A percentile compares a stretch with the other conserved stretches of the same genome.
These are phyloP conservation scores for Hymenoscyphus repandus DNA, from an alignment of 2,329 filamentous ascomycete genomes.

Conservation along the genomic window DNA sequence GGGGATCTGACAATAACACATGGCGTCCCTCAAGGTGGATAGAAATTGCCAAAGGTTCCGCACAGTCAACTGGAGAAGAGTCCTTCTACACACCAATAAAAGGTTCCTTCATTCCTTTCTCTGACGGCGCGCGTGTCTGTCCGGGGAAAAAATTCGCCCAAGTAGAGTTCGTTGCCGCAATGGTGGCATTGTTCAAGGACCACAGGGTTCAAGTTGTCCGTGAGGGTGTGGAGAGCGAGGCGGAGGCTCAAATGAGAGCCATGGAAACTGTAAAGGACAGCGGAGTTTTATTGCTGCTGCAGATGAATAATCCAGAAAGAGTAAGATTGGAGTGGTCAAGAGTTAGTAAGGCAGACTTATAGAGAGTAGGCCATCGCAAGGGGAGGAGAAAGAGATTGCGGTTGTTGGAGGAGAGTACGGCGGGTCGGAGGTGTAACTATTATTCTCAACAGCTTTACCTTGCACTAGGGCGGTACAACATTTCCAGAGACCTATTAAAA, in stretches of 20 bases:
- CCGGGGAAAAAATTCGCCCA: constrained; percentile 29
- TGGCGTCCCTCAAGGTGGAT: not conserved
- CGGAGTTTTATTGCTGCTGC: not conserved
- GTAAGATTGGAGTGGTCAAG: not conserved
- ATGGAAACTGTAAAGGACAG: not conserved
- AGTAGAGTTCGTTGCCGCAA: constrained; percentile 27
- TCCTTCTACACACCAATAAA: not conserved
- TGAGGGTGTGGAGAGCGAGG: not conserved
- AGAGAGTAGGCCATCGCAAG: too few species aligned
- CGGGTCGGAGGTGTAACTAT: too few species aligned
- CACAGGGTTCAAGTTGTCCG: constrained; percentile 8
- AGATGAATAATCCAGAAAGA: constrained; percentile 2
- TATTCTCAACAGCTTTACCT: too few species aligned
- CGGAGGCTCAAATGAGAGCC: not conserved
- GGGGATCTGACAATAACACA: too few species aligned
- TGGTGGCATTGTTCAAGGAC: constrained; percentile 13
- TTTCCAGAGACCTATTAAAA: too few species aligned
- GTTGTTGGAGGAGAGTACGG: too few species aligned
- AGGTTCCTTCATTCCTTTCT: constrained; percentile 25
- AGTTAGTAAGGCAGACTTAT: too few species aligned
- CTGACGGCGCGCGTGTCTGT: constrained; percentile 26
- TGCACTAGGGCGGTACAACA: too few species aligned
- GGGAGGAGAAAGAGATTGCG: too few species aligned
- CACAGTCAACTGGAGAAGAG: not conserved
- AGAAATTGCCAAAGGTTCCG: not conserved